Evolutionary conservation across 768 basidiomycete species (phyloP), one percentile per base, ranked within the genome.

Genomic region (Collybiopsis confluens): DNA sequence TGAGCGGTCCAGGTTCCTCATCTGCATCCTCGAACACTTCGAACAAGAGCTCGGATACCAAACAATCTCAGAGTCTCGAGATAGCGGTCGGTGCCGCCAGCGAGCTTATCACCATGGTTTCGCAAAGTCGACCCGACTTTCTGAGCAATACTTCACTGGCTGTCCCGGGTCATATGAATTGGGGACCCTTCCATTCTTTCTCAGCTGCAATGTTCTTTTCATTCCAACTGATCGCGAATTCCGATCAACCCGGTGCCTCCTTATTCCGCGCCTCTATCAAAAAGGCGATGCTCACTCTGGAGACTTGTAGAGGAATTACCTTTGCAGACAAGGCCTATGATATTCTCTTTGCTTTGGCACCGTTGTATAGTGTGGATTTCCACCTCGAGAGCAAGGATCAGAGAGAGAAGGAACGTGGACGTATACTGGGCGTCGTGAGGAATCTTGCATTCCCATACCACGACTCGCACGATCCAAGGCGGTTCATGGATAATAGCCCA

Each of bases 201-300:
- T 85, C 85, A 45, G 88, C 90, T 18, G 88, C 88, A 45, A 90
- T 92, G 85, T 92, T 92, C 70, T 90, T 92, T 78, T 87, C 88
- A n/a, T 91, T 91, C 71, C 89, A 92, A 61, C 78, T 92, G 45
- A 85, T 91, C 61, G 79, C 84, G 33, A 85, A 88, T 61, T 86
- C 88, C 47, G 87, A 88, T 56, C 88, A 90, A 58, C 85, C 86
- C 42, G 89, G 86, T 23, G 87, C 87, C 40, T 80, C 80, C 26
- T 73, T 89, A 33, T 90, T 90, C 71, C 85, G 89, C 18, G 78
- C 79, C 30, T 87, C 85, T 61, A 86, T 92, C 62, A 79, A 78
- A 60, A 86, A 85, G 64, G 83, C 86, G 13, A 77, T 85, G 56
- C 64, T 72, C 11, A 83, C 82, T 18, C 74, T 91, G 26, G 85